These are phyloP conservation scores for Rhodotorula sp. DNA, from an alignment of 1,284 basidiomycete species.

Conservation along the genomic window DNA sequence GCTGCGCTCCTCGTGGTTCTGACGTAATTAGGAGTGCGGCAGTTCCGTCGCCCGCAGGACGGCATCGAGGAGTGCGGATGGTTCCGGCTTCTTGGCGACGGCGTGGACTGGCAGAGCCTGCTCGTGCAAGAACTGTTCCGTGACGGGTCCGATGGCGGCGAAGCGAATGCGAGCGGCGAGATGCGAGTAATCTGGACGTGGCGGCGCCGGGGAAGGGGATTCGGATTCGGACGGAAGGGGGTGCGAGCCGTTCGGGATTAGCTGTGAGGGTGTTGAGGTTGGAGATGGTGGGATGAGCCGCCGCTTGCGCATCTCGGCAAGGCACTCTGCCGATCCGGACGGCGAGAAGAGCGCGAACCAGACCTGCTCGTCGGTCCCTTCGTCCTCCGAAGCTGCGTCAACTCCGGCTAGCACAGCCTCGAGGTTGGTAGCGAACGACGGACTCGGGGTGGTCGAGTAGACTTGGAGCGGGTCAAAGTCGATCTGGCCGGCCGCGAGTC, in stretches of 20 bases:
- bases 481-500: conserved; percentile 50
- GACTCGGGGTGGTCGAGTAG: conserved; percentile 3
- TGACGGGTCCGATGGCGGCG: conserved; percentile 10
- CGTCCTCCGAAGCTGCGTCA: neutral
- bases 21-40: neutral
- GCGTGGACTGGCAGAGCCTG: neutral
- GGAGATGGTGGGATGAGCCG: neutral
- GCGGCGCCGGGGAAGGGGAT: neutral
- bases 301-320: neutral
- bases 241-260: neutral
- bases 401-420: neutral
- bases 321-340: conserved; percentile 3
- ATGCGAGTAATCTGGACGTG: too few species aligned
- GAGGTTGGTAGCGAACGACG: neutral
- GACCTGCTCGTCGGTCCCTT: neutral
- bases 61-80: neutral
- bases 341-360: conserved; percentile 14
- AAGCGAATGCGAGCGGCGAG: conserved; percentile 1
- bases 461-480: conserved; percentile 9
- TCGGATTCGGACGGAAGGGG: neutral
- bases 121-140: neutral
- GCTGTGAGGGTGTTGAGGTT: neutral
- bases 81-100: neutral
- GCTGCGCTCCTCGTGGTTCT: too few species aligned
- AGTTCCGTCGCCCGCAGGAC: neutral